Base-by-base conservation (phyloP, 169 alveolate genomes). In the Plasmodium reichenowi region DNA sequence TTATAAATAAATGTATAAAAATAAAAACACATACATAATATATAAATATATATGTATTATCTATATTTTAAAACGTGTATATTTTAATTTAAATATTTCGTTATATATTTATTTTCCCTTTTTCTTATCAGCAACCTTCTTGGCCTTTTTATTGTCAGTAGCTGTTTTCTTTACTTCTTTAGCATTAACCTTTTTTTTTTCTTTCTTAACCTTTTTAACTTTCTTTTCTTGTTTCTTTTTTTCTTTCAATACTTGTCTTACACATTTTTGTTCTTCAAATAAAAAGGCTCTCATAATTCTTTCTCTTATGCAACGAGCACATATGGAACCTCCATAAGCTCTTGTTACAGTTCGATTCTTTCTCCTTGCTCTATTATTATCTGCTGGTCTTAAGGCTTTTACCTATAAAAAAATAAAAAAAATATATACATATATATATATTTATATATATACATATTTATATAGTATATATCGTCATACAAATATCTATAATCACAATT, bases 271-370 rank as follows among this genome's bases (percentile, higher is more conserved):
- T 72, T 97, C 98, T 75, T 97, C 98, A 91, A 93, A 95, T 71
- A 97, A 92, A 95, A 97, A 97, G 47, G 98, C 98, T 87, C 98
- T 94, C 73, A 96, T 94, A 38, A 97, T 96, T 74, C 98, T 93
- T 88, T 89, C 96, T 74, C 93, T 95, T 72, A 97, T 97, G 72
- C 97, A 95, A 48, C 64, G 67, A 78, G 95, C 97, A 80, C 97
- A 93, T 26, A 95, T 71, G 7, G 89, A 88, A 10, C 98, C 98
- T 72, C 98, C 98, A 90, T 97, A 97, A 3, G 97, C 97, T 85
- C 98, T 94, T 56, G 98, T 88, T 45, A 97, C 98, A n/a, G 94
- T 95, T 87, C 98, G 93, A 71, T 95, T 91, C 66, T 95, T 93
- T 90, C 75, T 94, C 88, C 85, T 89, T 12, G 95, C 89, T 68